Evolutionary conservation across 2,329 filamentous ascomycete species (phyloP).

Genomic region (Fusarium nodosum): DNA sequence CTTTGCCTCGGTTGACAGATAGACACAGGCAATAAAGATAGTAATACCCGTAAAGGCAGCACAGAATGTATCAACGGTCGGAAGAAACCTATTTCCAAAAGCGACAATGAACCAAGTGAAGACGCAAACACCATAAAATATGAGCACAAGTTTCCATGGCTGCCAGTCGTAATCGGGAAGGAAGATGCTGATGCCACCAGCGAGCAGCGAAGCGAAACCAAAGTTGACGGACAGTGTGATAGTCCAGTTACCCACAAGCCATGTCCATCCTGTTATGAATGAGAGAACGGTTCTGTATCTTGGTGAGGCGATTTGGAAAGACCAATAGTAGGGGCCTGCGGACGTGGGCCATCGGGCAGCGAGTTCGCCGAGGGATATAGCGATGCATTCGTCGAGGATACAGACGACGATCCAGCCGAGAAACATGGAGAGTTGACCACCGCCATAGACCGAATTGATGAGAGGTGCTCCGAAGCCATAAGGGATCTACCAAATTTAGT

Average conservation of each 20-base stretch:
- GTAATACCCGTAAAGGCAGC: conserved; percentile 76
- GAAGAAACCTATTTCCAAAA: conserved; percentile 69
- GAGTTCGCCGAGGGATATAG: conserved; percentile 79
- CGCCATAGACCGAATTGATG: conserved; percentile 45
- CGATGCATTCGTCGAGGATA: conserved; percentile 78
- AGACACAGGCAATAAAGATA: conserved; percentile 70
- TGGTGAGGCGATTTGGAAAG: conserved; percentile 73
- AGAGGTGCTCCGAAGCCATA: conserved; percentile 47
- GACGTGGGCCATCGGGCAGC: conserved; percentile 73
- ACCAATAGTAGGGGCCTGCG: conserved; percentile 80
- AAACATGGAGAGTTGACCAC: conserved; percentile 65
- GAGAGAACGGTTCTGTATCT: conserved; percentile 72
- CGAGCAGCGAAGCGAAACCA: conserved; percentile 75
- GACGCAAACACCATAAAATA: conserved; percentile 76
- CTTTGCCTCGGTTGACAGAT: conserved; percentile 72
- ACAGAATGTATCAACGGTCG: conserved; percentile 79
- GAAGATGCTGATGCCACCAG: conserved; percentile 75
- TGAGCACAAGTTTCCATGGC: conserved; percentile 79
- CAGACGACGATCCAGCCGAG: conserved; percentile 76
- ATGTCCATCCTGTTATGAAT: conserved; percentile 81
- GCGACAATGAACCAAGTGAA: conserved; percentile 76
- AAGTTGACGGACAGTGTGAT: conserved; percentile 78
- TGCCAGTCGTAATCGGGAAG: conserved; percentile 70
- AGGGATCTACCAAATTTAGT: conserved; percentile 38
- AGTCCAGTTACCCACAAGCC: conserved; percentile 78